These are phyloP conservation scores for Oenanthe sinensis DNA, from an alignment of 129 eudicot species.

Conservation along the genomic window DNA sequence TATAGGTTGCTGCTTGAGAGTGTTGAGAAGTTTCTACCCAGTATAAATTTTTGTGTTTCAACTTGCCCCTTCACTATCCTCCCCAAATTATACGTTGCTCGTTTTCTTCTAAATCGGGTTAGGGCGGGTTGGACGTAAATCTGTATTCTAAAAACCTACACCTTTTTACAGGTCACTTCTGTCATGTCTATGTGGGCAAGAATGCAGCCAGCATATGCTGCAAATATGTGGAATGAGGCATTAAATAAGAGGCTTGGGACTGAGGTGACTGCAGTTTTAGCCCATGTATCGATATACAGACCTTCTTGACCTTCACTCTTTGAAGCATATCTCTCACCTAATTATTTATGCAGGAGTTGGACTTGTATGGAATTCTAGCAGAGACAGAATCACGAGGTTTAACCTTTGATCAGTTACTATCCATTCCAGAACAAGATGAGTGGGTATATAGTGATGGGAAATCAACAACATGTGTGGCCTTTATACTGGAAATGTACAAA, in stretches of 20 bases:
- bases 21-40: background rate
- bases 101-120: background rate
- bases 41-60: background rate
- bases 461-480: constrained; percentile 98
- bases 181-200: constrained; percentile 99
- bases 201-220: constrained; percentile 99
- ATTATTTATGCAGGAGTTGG: constrained; percentile 54
- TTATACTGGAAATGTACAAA: constrained; percentile 85
- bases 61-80: too few relatives aligned
- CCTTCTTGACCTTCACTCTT: constrained; percentile 1
- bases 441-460: constrained; percentile 99
- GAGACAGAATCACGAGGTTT: constrained; percentile 82
- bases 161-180: constrained; percentile 76
- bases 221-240: constrained; percentile 99
- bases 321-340: background rate
- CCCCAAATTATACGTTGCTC: background rate
- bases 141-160: background rate
- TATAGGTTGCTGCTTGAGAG: background rate
- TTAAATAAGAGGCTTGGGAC: constrained; percentile 97
- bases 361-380: constrained; percentile 63
- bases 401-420: constrained; percentile 85
- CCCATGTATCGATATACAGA: background rate
- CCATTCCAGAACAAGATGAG: constrained; percentile 91
- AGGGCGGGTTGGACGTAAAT: background rate
- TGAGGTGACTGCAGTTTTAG: constrained; percentile 44